Base-by-base conservation (phyloP, 306 rosid genomes). In the Alnus glutinosa region DNA sequence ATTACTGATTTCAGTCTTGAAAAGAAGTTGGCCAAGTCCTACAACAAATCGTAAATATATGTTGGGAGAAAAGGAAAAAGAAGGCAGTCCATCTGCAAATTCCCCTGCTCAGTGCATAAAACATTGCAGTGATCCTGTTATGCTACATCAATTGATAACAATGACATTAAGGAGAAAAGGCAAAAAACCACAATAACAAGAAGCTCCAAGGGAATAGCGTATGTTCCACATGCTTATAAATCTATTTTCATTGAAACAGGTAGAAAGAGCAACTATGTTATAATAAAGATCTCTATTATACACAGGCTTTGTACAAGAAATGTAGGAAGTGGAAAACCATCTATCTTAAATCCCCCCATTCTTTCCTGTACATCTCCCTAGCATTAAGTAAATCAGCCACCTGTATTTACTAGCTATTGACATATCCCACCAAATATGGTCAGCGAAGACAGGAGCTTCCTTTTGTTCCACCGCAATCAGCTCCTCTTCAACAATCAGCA, bases 371-470 rank as follows among this genome's bases (percentile, higher is more conserved):
- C 90, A 88, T 82, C 70, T 67, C 50, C 80, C 77, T 59, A 79
- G 77, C 19, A 61, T 70, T 55, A 42, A 58, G 79, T 71, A 78
- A 76, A 83, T 73, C 61, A 83, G 80, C 89, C 66, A 81, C 77
- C 87, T 78, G 81, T n/a, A 78, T 48, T 77, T 68, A 82, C 87
- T 68, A 75, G 87, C 72, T 87, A 90, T 87, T 74, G 86, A 87
- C 90, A 87, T 80, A 66, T 79, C 90, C 94, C 84, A 82, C 80
- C 89, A 75, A 85, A 78, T 79, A 81, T 75, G 72, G 88, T 82
- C 85, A 83, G 88, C 75, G 85, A 79, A 91, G 80, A 75, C 16
- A 55, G 80, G 75, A 84, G 75, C 94, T 68, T 82, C 85, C 80
- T 85, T 87, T 79, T 83, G 83, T 80, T 61, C 76, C 70, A 74